Conservation (phyloP, 352 stramenopile species). For the Phytophthora capsici region DNA sequence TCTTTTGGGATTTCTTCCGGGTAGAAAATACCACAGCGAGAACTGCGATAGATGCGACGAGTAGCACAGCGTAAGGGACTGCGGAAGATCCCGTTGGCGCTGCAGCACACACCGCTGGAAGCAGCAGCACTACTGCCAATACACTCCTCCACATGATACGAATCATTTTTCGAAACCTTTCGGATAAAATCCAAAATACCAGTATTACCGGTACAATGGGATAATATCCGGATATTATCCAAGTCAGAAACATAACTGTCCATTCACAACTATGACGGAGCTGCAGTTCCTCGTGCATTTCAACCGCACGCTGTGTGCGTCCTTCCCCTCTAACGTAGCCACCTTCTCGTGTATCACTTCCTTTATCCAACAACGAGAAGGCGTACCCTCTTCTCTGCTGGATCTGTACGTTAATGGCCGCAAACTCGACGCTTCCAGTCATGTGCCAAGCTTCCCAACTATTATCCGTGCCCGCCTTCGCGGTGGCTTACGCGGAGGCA, state of each 20-base stretch:
- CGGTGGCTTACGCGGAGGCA: slow-evolving; percentile 75
- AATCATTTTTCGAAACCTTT: background rate
- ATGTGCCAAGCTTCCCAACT: slow-evolving; percentile 54
- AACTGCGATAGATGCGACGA: slow-evolving; percentile 13
- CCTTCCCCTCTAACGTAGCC: slow-evolving; percentile 47
- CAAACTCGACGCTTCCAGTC: slow-evolving; percentile 35
- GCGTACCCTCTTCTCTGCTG: slow-evolving; percentile 52
- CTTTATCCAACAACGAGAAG: slow-evolving; percentile 51
- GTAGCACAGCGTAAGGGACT: background rate
- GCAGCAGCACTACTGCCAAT: slow-evolving; percentile 1
- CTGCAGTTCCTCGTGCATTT: slow-evolving; percentile 86
- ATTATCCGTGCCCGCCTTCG: slow-evolving; percentile 71
- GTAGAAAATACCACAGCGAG: slow-evolving; percentile 12
- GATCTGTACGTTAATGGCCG: slow-evolving; percentile 70
- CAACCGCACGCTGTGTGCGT: slow-evolving; percentile 76
- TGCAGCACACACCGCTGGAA: slow-evolving; percentile 11
- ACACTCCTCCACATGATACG: background rate
- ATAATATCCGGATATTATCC: background rate
- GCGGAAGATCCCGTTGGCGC: background rate
- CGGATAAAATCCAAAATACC: background rate
- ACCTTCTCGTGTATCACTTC: slow-evolving; percentile 48
- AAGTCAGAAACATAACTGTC: too few relatives aligned
- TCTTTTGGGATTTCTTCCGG: slow-evolving; percentile 10
- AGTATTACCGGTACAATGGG: background rate
- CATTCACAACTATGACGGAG: slow-evolving; percentile 40